Percentiles rank a stretch among this genome's conserved stretches.
phyloP scores from a whole-genome alignment of 176 grass and related monocot genomes.

The Thinopyrum elongatum region DNA sequence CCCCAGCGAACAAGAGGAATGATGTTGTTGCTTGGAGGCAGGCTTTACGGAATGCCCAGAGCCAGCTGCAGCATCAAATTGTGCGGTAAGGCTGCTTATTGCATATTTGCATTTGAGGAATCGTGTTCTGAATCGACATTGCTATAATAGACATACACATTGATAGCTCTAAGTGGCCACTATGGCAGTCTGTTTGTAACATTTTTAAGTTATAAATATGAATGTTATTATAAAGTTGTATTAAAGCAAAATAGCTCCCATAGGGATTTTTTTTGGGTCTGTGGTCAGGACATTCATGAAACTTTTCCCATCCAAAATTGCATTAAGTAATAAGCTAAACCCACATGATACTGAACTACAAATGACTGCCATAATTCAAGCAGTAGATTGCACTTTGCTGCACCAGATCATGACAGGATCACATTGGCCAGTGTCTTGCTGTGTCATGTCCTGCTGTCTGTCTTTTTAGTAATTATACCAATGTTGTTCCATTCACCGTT shows the following conservation, averaged over 20 bases:
- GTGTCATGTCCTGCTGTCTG: background rate
- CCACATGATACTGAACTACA: background rate
- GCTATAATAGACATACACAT: background rate
- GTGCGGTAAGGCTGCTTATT: conserved; percentile 47
- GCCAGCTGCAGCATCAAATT: conserved; percentile 92
- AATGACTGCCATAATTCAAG: background rate
- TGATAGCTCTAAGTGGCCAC: background rate
- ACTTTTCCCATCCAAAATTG: background rate
- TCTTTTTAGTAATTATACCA: background rate
- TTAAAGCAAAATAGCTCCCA: background rate
- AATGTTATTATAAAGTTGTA: background rate
- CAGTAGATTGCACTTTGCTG: background rate
- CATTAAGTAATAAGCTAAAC: conserved; percentile 7
- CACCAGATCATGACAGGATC: background rate
- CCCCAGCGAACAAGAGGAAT: conserved; percentile 76
- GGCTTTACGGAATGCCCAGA: conserved; percentile 83
- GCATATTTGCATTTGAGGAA: conserved; percentile 7
- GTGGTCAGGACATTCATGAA: background rate
- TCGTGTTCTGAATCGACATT: conserved; percentile 1
- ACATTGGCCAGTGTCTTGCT: background rate
- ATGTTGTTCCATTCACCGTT: background rate
- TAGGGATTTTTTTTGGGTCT: background rate
- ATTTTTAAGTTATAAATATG: background rate
- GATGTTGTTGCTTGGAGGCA: conserved; percentile 89
- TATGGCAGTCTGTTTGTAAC: background rate